phyloP scores from a whole-genome alignment of 345 rosid genomes.

The Toxicodendron radicans region DNA sequence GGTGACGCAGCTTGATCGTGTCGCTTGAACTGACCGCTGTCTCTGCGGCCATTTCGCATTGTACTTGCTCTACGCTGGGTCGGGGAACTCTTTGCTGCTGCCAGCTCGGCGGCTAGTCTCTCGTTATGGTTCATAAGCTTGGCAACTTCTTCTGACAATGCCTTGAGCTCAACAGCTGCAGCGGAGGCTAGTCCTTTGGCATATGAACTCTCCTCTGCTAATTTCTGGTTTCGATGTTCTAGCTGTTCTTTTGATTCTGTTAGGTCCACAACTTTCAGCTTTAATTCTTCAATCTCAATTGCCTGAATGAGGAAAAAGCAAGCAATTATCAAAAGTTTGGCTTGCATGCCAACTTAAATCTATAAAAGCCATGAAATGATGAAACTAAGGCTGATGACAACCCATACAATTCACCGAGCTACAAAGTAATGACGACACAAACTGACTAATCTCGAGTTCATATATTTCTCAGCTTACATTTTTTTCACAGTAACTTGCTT shows the following conservation, averaged over 20 bases:
- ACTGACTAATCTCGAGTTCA: neutral
- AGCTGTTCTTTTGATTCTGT: slow-evolving; percentile 69
- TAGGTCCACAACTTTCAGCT: slow-evolving; percentile 54
- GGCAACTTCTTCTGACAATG: slow-evolving; percentile 92
- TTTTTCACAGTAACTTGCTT: neutral
- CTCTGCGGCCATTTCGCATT: slow-evolving; percentile 70
- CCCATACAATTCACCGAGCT: neutral
- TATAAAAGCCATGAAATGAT: neutral
- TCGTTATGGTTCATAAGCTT: slow-evolving; percentile 96
- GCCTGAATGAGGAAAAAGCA: slow-evolving; percentile 42
- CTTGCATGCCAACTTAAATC: neutral
- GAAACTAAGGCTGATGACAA: slow-evolving; percentile 2
- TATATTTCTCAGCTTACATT: neutral
- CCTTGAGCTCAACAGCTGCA: slow-evolving; percentile 99
- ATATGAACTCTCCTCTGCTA: slow-evolving; percentile 91
- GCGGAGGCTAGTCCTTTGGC: slow-evolving; percentile 99
- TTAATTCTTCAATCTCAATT: slow-evolving; percentile 71
- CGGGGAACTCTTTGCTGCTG: slow-evolving; percentile 59
- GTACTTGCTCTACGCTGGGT: slow-evolving; percentile 56
- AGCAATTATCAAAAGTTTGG: slow-evolving; percentile 18
- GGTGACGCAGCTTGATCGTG: slow-evolving; percentile 62
- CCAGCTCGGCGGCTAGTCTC: slow-evolving; percentile 65
- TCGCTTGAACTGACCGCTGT: slow-evolving; percentile 46
- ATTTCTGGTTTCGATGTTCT: slow-evolving; percentile 72
- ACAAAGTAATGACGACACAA: neutral